Base-by-base conservation (phyloP, 805 yeast species). In the Candida ponderosae region DNA sequence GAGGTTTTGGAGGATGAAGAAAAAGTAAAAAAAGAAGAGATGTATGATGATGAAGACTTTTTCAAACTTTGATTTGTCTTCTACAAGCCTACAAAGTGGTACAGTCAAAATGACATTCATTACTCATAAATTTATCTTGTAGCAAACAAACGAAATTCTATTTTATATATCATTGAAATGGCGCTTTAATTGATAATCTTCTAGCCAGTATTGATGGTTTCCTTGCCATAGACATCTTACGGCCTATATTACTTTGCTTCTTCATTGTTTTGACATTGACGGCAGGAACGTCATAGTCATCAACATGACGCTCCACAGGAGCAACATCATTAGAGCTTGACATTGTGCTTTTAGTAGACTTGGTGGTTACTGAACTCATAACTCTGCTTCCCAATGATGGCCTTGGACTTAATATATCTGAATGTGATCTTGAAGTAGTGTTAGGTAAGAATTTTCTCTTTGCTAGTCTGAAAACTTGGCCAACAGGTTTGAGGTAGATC, bases 401-500 rank as follows among this genome's bases (percentile, higher is more conserved):
- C 33, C 13, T 40, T 38, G 7, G 41, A n/a, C 16, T 34, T 30
- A 18, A 40, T 44, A 7, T 38, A n/a, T 15, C 47, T n/a, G 40
- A 56, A 43, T 16, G 41, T 38, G 15, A 53, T 28, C 72, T 53
- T 1, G 74, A 78, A 0, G 76, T 72, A 31, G 83, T 76, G 7
- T 53, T 45, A 0, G 74, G 65, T 29, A 85, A 57, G 17, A 46
- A 44, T 42, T 66, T 79, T 2, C 70, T 59, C 43, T 72, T 79
- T 3, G 83, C 68, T 26, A 72, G 56, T 31, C 95, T 65, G 65
- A 88, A 88, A 2, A 88, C 87, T 48, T 75, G 83, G n/a, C 72
- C 71, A 8, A 85, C 81, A 0, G 96, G 95, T 47, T 87, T 83
- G 48, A 89, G 62, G 52, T 88, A 90, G 13, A 89, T 76, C 0